Conservation (phyloP, 176 grass and related monocot genomes). For the Avena insularis region DNA sequence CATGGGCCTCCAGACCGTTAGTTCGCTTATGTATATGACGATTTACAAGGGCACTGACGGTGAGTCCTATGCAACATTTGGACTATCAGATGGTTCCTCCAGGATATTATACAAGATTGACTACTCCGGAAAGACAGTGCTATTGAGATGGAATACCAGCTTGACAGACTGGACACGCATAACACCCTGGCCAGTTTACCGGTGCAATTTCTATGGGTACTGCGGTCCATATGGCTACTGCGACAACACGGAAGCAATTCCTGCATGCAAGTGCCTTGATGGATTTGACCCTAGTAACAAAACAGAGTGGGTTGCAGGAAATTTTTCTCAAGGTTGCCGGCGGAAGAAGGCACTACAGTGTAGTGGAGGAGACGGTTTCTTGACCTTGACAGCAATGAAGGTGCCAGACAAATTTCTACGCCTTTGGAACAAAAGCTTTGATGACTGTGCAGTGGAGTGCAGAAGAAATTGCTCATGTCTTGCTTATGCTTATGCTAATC, state of each 20-base stretch:
- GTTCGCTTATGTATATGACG: neutral
- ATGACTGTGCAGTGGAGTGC: conserved; percentile 44
- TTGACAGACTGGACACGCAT: neutral
- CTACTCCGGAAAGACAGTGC: neutral
- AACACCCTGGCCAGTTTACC: fast-evolving
- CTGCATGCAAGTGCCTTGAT: conserved; percentile 31
- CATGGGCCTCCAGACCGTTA: neutral
- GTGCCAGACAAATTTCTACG: neutral
- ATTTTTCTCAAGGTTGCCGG: conserved; percentile 24
- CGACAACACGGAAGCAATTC: neutral
- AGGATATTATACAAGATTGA: neutral
- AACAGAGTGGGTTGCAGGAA: neutral
- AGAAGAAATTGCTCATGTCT: conserved; percentile 53
- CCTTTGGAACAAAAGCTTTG: conserved; percentile 31
- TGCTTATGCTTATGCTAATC: conserved; percentile 49
- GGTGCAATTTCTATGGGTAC: conserved; percentile 5
- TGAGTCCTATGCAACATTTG: conserved; percentile 28
- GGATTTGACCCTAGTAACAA: conserved; percentile 24
- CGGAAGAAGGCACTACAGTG: neutral
- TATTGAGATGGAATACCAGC: neutral
- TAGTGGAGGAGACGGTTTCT: neutral
- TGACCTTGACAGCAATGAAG: neutral
- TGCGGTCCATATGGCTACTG: conserved; percentile 16
- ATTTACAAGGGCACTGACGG: neutral
- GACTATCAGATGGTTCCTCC: conserved; percentile 19